Evolutionary conservation across 257 asterid species (phyloP).

Genomic region (Gynochthodes officinalis): DNA sequence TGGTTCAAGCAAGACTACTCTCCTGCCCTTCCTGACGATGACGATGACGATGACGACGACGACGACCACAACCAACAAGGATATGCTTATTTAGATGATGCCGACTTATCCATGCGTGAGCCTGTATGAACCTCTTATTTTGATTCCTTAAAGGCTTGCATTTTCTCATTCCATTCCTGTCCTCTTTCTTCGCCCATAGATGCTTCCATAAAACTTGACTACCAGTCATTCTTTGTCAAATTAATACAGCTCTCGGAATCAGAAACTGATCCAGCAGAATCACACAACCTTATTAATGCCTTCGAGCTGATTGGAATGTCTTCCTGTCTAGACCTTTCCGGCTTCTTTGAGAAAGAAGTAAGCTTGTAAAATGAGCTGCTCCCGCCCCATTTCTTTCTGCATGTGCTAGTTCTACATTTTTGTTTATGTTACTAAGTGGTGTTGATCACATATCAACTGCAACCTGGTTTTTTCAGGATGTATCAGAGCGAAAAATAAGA

Average conservation of each 20-base stretch:
- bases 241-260: conserved; percentile 39
- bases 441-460: background rate
- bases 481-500: conserved; percentile 86
- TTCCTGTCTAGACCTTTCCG: conserved; percentile 86
- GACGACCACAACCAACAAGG: conserved; percentile 30
- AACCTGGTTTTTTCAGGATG: conserved; percentile 49
- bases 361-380: conserved; percentile 3
- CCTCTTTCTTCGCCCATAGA: background rate
- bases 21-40: conserved; percentile 53
- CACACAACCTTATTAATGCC: conserved; percentile 67
- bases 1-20: conserved; percentile 84
- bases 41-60: conserved; percentile 40
- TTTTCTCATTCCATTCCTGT: background rate
- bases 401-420: background rate
- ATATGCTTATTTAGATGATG: conserved; percentile 41
- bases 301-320: conserved; percentile 95
- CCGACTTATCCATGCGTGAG: conserved; percentile 48
- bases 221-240: conserved; percentile 2
- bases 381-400: background rate
- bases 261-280: conserved; percentile 51
- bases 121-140: conserved; percentile 20
- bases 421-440: background rate
- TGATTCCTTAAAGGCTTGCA: background rate
- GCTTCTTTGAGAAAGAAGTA: conserved; percentile 92
- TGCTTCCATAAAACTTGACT: background rate